Evolutionary conservation across 2,329 filamentous ascomycete genomes (phyloP), one percentile per base, ranked within the genome.

Genomic region (Cladosporium sp.): DNA sequence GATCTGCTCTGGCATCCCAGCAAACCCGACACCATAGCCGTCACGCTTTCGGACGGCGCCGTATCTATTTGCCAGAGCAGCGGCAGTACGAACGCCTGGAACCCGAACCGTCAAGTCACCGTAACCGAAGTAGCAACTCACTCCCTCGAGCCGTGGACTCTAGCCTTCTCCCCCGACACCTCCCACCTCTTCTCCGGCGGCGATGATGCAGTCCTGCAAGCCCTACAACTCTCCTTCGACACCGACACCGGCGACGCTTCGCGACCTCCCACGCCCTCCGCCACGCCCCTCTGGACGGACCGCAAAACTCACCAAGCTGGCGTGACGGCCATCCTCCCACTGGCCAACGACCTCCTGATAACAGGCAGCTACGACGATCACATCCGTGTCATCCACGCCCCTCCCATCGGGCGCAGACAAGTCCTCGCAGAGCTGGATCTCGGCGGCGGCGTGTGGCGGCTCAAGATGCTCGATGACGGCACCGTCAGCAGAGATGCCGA

Each of bases 301-400:
- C 70, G 72, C 18, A 83, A 76, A 54, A 76, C 79, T 13, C 89
- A 96, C 61, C 75, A 76, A n/a, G 89, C 90, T 1, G 92, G 93
- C 9, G 87, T 97, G 1, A 96, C 91, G 0, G 83, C 89, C 2
- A 93, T 97, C 48, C 69, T 96, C 2, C 88, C 90, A 0, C 70
- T 95, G 2, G 71, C 72, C 3, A 74, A 75, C 1, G 73, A 76
- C 3, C 63, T 93, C 4, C 68, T 95, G 2, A 62, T 96, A 2
- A 96, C 91, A 0, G 93, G 93, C 3, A 95, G 89, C 64, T 99
- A 97, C 63, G 93, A 97, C 61, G 91, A 97, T 60, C 75, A 78
- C 54, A 73, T 97, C 15, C 81, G 92, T 11, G 74, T 96, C 1
- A 78, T 87, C 43, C 67, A 76, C 1, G 70, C 57, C 64, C 62